Base-by-base conservation (phyloP, 768 basidiomycete species). In the Mycena floridula region DNA sequence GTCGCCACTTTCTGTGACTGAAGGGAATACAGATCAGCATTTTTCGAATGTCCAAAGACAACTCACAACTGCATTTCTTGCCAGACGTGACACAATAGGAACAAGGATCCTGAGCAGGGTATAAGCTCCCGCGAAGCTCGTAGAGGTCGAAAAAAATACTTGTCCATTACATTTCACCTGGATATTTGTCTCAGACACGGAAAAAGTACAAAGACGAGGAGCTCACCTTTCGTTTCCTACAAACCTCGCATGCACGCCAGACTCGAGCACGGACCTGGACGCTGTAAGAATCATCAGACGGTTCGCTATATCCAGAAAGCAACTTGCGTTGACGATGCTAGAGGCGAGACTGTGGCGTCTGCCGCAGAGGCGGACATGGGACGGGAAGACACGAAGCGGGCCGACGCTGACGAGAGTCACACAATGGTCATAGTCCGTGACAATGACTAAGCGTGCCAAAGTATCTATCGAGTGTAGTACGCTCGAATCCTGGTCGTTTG, bases 101-200 rank as follows among this genome's bases (percentile, higher is more conserved):
- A 37, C 52, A 54, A 5, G 52, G 52, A 38, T 54, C 52, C 50
- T 54, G 18, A 13, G 21, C 11, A 18, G n/a, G 13, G 21, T 8
- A 23, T 39, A 21, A 23, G 35, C 18, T 42, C 13, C 9, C 11
- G 12, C 15, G 5, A 25, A 20, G 16, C 13, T n/a, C n/a, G n/a
- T n/a, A 16, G 27, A 27, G 5, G 13, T 15, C 18, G 18, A 20
- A 22, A 16, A 24, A 22, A 25, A 20, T 22, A 49, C 50, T 45
- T 54, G 47, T 5, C 52, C 52, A 44, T 54, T 49, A 25, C 52
- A 54, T 25, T 54, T 54, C n/a, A 54, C 50, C 51, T 54, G 30
- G 16, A 9, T 16, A 26, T 15, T 22, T 6, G 40, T 22, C 21
- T 26, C 20, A 20, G n/a, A n/a, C n/a, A 13, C 23, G 21, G 7